Percentiles rank a stretch among this genome's conserved stretches.
Conservation (phyloP, 1,139 yeast genomes). For the Meyerozyma carpophila region DNA sequence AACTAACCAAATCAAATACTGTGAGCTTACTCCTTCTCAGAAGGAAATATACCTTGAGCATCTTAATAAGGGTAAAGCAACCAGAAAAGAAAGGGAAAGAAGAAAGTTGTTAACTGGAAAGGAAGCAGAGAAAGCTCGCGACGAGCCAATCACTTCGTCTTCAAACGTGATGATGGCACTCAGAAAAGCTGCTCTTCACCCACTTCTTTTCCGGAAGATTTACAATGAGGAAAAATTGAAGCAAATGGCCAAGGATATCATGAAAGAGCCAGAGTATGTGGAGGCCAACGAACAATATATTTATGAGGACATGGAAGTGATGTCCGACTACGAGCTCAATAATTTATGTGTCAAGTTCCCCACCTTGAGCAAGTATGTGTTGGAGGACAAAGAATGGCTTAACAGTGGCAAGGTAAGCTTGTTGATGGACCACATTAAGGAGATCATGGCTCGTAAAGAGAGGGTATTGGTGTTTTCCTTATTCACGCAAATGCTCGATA, state of each 20-base stretch:
- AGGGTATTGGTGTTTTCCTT: constrained; percentile 82
- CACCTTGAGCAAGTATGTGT: constrained; percentile 49
- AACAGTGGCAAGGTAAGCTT: constrained; percentile 72
- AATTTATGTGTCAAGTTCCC: constrained; percentile 71
- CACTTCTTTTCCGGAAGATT: constrained; percentile 57
- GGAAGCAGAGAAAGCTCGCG: constrained; percentile 31
- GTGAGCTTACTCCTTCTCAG: constrained; percentile 61
- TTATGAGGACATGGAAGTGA: constrained; percentile 91
- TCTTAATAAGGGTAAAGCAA: constrained; percentile 41
- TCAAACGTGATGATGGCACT: constrained; percentile 63
- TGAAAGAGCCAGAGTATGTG: constrained; percentile 73
- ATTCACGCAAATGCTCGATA: constrained; percentile 88
- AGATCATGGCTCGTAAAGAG: constrained; percentile 51
- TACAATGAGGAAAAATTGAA: constrained; percentile 52
- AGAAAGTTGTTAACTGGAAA: constrained; percentile 37
- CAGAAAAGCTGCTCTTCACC: constrained; percentile 74
- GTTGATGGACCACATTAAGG: constrained; percentile 54
- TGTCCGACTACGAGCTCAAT: constrained; percentile 88
- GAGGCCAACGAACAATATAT: constrained; percentile 73
- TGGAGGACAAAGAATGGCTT: constrained; percentile 57
- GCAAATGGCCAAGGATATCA: constrained; percentile 71
- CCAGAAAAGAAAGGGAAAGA: constrained; percentile 46
- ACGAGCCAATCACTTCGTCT: constrained; percentile 34
- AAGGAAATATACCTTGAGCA: constrained; percentile 54
- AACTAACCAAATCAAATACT: constrained; percentile 54